phyloP scores from a whole-genome alignment of 2,329 filamentous ascomycete species.

The Nemania sp. region DNA sequence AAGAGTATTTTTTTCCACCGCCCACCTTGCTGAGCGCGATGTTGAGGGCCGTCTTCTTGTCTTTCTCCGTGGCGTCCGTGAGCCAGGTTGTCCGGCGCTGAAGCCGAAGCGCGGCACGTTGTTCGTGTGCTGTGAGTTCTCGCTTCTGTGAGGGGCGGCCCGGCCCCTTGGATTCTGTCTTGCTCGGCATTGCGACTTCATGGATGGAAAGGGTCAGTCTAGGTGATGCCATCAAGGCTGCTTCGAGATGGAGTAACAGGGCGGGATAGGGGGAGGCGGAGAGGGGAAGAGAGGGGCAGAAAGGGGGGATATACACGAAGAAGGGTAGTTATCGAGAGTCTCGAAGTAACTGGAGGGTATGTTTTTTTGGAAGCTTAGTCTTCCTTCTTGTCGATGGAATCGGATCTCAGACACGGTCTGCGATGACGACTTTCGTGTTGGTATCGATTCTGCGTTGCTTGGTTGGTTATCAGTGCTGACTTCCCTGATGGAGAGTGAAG shows the following conservation, averaged over 20 bases:
- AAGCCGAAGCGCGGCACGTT: constrained; percentile 33
- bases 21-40: constrained; percentile 10
- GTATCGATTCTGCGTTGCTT: background rate
- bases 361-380: background rate
- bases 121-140: too few species aligned
- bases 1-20: constrained; percentile 29
- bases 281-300: too few species aligned
- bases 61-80: constrained; percentile 17
- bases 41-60: constrained; percentile 17
- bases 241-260: background rate
- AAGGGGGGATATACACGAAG: too few species aligned
- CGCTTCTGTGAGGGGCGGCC: background rate
- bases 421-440: background rate
- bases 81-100: constrained; percentile 7
- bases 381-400: background rate
- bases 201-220: background rate
- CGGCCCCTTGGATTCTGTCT: background rate
- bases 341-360: background rate
- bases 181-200: background rate
- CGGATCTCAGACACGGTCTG: background rate
- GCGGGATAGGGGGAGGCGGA: too few species aligned
- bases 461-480: background rate
- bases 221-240: background rate
- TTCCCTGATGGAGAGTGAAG: background rate
- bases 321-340: too few species aligned